These are phyloP conservation scores for Akanthomyces dipterigenus DNA, from an alignment of 2,329 filamentous ascomycete genomes.

Conservation along the genomic window DNA sequence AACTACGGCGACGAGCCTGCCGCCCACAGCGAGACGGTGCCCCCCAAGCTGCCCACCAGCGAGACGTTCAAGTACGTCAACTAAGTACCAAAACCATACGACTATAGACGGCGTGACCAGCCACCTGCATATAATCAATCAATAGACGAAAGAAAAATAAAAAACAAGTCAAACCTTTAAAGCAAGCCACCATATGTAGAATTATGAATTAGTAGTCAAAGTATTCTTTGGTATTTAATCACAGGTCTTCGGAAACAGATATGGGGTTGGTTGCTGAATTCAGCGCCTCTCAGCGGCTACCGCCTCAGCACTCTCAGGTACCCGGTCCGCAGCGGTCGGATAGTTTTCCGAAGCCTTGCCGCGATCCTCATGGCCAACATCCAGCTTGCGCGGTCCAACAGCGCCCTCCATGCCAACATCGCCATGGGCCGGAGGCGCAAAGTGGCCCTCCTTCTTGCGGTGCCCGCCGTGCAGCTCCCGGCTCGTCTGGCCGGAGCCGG, in stretches of 20 bases:
- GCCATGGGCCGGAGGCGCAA: not conserved
- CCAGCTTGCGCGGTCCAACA: not conserved
- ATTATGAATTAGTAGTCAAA: not conserved
- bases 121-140: slow-evolving; percentile 1
- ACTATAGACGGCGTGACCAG: not conserved
- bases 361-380: not conserved
- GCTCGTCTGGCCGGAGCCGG: slow-evolving; percentile 35
- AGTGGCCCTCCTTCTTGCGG: slow-evolving; percentile 26
- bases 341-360: not conserved
- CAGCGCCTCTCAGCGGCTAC: not conserved
- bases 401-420: not conserved
- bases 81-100: not conserved
- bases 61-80: slow-evolving; percentile 37
- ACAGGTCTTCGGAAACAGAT: no score
- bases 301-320: not conserved
- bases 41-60: slow-evolving; percentile 53
- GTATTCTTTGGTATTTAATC: not conserved
- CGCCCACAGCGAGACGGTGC: slow-evolving; percentile 52
- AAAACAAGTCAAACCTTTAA: not conserved
- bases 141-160: not conserved
- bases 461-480: slow-evolving; percentile 34
- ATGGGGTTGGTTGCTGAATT: not conserved
- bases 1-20: slow-evolving; percentile 66
- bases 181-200: not conserved
- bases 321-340: not conserved